A percentile compares a stretch with the other conserved stretches of the same genome.
phyloP scores from a whole-genome alignment of 2,329 filamentous ascomycete genomes.

The Periconia sp. region DNA sequence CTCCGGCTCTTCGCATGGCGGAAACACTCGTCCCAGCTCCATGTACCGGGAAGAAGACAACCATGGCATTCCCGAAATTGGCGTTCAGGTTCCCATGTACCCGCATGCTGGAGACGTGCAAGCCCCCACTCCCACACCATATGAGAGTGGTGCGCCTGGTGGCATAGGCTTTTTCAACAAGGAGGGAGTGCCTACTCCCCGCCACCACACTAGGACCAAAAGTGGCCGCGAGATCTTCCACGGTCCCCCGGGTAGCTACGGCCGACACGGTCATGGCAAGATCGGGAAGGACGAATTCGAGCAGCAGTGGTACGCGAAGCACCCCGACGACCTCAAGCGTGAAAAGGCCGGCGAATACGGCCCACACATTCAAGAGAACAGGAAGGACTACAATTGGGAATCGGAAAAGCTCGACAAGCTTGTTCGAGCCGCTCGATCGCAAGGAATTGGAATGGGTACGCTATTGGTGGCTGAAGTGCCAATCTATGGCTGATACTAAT shows the following conservation, averaged over 20 bases:
- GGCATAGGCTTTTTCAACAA: constrained; percentile 62
- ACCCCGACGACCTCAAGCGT: constrained; percentile 77
- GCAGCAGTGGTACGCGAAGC: constrained; percentile 90
- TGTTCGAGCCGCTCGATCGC: constrained; percentile 71
- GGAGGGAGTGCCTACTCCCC: constrained; percentile 57
- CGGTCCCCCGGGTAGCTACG: constrained; percentile 87
- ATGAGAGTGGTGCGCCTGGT: constrained; percentile 43
- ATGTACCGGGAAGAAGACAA: constrained; percentile 70
- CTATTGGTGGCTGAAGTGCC: constrained; percentile 13
- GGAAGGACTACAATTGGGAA: constrained; percentile 82
- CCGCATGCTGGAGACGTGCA: constrained; percentile 93
- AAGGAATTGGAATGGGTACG: constrained; percentile 60
- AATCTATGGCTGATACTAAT: constrained; percentile 51
- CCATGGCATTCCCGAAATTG: constrained; percentile 90
- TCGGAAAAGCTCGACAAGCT: constrained; percentile 90
- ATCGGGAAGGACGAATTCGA: constrained; percentile 81
- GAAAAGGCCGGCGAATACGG: constrained; percentile 74
- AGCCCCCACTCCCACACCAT: constrained; percentile 81
- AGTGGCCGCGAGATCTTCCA: constrained; percentile 74
- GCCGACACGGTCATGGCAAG: constrained; percentile 85
- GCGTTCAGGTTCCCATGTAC: constrained; percentile 91
- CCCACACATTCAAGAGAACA: constrained; percentile 62
- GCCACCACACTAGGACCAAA: constrained; percentile 68
- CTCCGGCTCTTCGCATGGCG: constrained; percentile 41
- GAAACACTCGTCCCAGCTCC: constrained; percentile 58